Percentiles rank a stretch among this genome's conserved stretches.
phyloP scores from a whole-genome alignment of 192 early-diverging fungal genomes.

The Rhizoclosmatium sp. region DNA sequence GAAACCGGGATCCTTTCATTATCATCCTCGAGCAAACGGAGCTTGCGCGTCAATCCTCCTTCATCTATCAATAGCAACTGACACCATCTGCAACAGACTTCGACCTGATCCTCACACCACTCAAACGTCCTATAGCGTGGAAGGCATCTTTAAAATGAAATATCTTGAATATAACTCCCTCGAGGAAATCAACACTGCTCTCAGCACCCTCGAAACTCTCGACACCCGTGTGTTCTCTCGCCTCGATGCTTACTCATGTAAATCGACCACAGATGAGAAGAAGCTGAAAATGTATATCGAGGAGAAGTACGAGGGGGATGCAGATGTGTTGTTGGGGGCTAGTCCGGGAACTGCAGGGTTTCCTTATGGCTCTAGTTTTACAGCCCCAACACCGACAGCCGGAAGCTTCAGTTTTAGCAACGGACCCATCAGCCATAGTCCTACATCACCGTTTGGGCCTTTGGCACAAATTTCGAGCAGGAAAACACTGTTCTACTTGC shows the following conservation, averaged over 20 bases:
- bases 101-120: no score
- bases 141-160: conserved; percentile 69
- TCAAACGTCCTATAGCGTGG: no score
- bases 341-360: not conserved
- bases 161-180: conserved; percentile 84
- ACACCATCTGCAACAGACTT: no score
- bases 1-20: no score
- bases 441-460: conserved; percentile 88
- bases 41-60: no score
- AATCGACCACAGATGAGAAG: conserved; percentile 91
- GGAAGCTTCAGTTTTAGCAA: not conserved
- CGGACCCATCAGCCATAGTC: conserved; percentile 52
- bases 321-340: not conserved
- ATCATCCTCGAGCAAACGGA: no score
- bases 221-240: conserved; percentile 65
- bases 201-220: conserved; percentile 82
- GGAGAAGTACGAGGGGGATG: conserved; percentile 69
- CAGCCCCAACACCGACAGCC: not conserved
- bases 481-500: conserved; percentile 91
- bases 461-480: conserved; percentile 74
- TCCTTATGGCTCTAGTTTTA: no score
- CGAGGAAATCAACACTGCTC: conserved; percentile 83
- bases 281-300: conserved; percentile 90
- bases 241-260: conserved; percentile 94
- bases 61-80: no score